Evolutionary conservation across 148 eudicot species (phyloP).

Genomic region (Limonium bicolor): DNA sequence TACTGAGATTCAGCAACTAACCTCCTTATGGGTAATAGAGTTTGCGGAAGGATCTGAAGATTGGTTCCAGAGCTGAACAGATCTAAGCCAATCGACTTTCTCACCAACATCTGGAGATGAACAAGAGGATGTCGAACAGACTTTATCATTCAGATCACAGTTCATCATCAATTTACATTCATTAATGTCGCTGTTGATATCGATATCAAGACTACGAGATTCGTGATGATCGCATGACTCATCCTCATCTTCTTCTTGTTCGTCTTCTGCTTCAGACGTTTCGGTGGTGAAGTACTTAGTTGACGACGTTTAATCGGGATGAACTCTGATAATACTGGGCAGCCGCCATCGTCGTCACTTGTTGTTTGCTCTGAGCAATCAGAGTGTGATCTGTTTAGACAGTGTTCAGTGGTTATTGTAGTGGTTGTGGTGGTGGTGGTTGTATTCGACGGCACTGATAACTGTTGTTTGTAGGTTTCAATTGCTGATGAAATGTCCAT

Average conservation of each 20-base stretch:
- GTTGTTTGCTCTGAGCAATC: slow-evolving; percentile 54
- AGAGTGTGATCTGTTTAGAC: slow-evolving; percentile 32
- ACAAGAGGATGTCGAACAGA: too few species aligned
- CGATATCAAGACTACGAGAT: slow-evolving; percentile 6
- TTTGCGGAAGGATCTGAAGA: slow-evolving; percentile 32
- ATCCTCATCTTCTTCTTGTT: slow-evolving; percentile 8
- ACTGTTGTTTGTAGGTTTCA: slow-evolving; percentile 60
- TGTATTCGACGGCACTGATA: too few species aligned
- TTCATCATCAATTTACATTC: too few species aligned
- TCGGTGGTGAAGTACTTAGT: too few species aligned
- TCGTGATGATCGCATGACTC: slow-evolving; percentile 20
- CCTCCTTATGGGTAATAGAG: too few species aligned
- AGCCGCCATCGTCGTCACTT: too few species aligned
- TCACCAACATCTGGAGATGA: slow-evolving; percentile 8
- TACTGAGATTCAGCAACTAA: too few species aligned
- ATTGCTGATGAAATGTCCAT: slow-evolving; percentile 54
- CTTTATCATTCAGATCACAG: too few species aligned
- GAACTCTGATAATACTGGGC: slow-evolving; percentile 40
- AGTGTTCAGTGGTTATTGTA: slow-evolving; percentile 15
- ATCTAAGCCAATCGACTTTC: slow-evolving; percentile 67
- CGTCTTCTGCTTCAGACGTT: slow-evolving; percentile 14
- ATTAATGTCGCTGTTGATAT: slow-evolving; percentile 7
- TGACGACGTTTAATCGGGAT: slow-evolving; percentile 32
- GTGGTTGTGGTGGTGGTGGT: slow-evolving; percentile 13
- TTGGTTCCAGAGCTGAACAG: slow-evolving; percentile 66